Percentiles rank a stretch among this genome's conserved stretches.
Conservation (phyloP, 2,329 filamentous ascomycete genomes). For the Aspergillus sojae region DNA sequence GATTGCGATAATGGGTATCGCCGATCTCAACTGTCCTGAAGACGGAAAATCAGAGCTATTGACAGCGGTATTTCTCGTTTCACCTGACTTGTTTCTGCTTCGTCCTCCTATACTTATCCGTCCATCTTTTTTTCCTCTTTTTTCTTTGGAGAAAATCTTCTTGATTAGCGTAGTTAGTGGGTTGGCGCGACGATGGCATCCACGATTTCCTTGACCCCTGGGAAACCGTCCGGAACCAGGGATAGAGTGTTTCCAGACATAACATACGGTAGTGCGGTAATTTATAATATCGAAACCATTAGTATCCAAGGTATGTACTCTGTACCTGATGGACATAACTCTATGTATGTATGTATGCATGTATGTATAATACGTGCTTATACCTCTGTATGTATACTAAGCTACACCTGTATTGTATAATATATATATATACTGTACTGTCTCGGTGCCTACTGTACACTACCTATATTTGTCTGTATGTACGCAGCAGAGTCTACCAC, state of each 20-base stretch:
- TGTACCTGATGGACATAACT: too few species aligned
- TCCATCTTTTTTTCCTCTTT: conserved; percentile 7
- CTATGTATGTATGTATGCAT: not conserved
- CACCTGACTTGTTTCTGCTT: conserved; percentile 7
- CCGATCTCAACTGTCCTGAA: conserved; percentile 17
- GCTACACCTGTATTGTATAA: too few species aligned
- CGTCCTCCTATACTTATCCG: conserved; percentile 3
- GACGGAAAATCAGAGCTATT: conserved; percentile 6
- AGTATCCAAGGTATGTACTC: not conserved
- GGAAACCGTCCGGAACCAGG: conserved; percentile 24
- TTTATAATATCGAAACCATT: not conserved
- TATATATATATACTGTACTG: too few species aligned
- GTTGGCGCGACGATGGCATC: conserved; percentile 18
- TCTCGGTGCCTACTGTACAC: too few species aligned
- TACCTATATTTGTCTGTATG: too few species aligned
- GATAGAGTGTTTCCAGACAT: conserved; percentile 1
- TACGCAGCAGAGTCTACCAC: too few species aligned
- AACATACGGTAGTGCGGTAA: not conserved
- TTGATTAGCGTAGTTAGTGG: conserved; percentile 12
- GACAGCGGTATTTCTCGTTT: not conserved
- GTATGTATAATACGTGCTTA: not conserved
- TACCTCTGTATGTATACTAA: too few species aligned
- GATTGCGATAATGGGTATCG: conserved; percentile 17
- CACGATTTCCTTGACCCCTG: conserved; percentile 23
- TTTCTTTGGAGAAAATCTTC: conserved; percentile 2